Conservation (phyloP, 2,329 filamentous ascomycete species). For the Huntiella bhutanensis region DNA sequence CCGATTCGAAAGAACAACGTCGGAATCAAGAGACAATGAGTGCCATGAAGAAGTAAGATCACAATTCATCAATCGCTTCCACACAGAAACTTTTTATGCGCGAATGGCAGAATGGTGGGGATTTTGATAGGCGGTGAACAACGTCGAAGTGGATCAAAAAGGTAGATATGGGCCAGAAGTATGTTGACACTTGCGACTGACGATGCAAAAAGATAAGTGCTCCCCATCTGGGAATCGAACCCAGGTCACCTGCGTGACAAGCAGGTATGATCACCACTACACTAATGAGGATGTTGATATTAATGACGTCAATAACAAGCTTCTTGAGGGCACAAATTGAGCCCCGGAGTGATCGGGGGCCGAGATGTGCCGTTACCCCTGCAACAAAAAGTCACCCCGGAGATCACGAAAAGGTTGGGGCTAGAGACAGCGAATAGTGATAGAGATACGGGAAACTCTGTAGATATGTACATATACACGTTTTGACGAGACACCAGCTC, state of each 20-base stretch:
- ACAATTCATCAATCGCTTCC: background rate
- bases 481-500: too few relatives aligned
- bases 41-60: background rate
- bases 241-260: slow-evolving; percentile 13
- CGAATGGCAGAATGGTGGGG: slow-evolving; percentile 11
- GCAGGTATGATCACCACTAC: slow-evolving; percentile 13
- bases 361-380: too few relatives aligned
- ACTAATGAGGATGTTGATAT: slow-evolving; percentile 10
- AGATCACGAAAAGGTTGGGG: too few relatives aligned
- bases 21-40: background rate
- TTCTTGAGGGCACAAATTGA: too few relatives aligned
- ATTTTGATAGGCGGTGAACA: slow-evolving; percentile 2
- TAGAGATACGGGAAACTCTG: too few relatives aligned
- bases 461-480: too few relatives aligned
- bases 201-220: background rate
- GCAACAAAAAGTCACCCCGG: too few relatives aligned
- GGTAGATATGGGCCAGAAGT: background rate
- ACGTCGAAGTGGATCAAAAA: background rate
- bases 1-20: background rate
- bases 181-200: background rate
- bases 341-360: too few relatives aligned
- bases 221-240: slow-evolving; percentile 13
- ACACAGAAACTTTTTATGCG: slow-evolving; percentile 7
- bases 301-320: too few relatives aligned
- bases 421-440: too few relatives aligned